These are phyloP conservation scores for Apiospora koreana DNA, from an alignment of 2,329 filamentous ascomycete species.

Conservation along the genomic window DNA sequence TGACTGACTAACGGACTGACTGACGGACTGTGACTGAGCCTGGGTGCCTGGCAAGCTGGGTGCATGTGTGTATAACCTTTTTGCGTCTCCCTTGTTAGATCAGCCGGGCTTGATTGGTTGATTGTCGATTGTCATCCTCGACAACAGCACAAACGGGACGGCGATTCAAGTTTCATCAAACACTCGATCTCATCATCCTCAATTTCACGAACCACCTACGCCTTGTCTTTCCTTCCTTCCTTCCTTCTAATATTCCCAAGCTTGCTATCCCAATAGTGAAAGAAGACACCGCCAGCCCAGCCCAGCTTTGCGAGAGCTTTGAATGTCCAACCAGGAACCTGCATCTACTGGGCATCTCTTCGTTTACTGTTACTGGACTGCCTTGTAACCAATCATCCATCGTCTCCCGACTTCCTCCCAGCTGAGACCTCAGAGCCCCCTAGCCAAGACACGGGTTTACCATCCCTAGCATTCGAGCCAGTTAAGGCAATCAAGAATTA, in stretches of 20 bases:
- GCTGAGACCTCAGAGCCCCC: background rate
- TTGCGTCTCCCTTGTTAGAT: background rate
- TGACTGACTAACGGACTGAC: no score
- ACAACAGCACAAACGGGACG: slow-evolving; percentile 6
- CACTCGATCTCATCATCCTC: slow-evolving; percentile 1
- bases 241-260: background rate
- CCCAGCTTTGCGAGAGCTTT: background rate
- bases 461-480: background rate
- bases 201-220: background rate
- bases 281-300: background rate
- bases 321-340: background rate
- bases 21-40: background rate
- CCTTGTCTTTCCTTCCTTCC: background rate
- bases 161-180: background rate
- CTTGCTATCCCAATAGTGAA: background rate
- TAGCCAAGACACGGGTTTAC: background rate
- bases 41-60: no score
- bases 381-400: background rate
- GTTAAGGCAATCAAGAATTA: background rate
- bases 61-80: no score
- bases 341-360: background rate
- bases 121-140: background rate
- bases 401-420: background rate
- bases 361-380: background rate
- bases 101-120: background rate